phyloP scores from a whole-genome alignment of 2,329 filamentous ascomycete genomes.

The Aureobasidium pullulans region DNA sequence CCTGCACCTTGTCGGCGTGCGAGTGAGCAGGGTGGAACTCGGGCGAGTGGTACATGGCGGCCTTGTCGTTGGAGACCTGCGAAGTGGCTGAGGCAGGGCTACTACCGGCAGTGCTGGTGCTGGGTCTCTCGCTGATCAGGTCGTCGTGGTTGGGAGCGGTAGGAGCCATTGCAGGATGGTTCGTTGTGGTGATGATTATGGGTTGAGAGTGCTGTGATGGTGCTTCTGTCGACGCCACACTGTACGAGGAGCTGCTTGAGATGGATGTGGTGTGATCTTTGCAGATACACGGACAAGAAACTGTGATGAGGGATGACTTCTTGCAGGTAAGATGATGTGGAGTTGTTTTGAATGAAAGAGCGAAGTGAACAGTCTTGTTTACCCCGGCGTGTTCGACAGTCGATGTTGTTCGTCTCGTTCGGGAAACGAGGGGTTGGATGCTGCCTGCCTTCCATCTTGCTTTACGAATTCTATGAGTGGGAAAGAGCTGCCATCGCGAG shows the following conservation, averaged over 20 bases:
- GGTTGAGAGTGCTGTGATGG: neutral
- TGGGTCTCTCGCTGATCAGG: slow-evolving; percentile 17
- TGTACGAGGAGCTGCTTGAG: neutral
- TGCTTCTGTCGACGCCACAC: neutral
- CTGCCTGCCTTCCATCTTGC: neutral
- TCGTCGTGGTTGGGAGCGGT: slow-evolving; percentile 13
- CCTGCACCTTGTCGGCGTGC: slow-evolving; percentile 3
- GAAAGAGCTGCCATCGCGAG: neutral
- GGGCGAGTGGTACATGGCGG: slow-evolving; percentile 10
- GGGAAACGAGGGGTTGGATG: neutral
- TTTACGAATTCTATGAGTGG: neutral
- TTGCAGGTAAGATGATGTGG: slow-evolving; percentile 7
- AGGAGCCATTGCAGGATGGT: slow-evolving; percentile 6
- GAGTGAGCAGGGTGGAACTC: slow-evolving; percentile 1
- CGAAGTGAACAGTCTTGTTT: neutral
- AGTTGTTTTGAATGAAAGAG: neutral
- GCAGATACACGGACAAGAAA: slow-evolving; percentile 4
- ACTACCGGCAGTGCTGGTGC: slow-evolving; percentile 17
- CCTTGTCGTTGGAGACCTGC: slow-evolving; percentile 8
- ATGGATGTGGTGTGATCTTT: slow-evolving; percentile 10
- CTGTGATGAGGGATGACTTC: neutral
- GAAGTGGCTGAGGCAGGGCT: slow-evolving; percentile 9
- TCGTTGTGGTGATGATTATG: slow-evolving; percentile 6
- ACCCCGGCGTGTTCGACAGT: neutral
- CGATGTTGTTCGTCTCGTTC: neutral